phyloP scores from a whole-genome alignment of 2,329 filamentous ascomycete species.

The Helminthosporium solani region DNA sequence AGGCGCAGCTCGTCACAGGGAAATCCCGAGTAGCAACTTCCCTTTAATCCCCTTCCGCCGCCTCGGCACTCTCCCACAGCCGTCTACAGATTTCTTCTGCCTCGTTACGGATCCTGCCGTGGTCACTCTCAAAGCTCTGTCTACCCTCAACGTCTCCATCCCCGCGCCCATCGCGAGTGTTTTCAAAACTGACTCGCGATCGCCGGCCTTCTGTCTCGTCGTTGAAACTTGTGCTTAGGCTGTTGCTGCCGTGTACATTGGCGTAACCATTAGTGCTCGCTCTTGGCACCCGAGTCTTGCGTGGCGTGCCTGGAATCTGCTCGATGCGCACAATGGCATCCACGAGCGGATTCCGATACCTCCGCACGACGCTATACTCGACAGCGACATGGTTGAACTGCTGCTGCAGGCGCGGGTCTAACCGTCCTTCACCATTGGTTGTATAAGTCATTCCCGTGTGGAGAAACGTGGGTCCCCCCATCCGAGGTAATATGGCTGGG shows the following conservation, averaged over 20 bases:
- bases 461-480: conserved; percentile 36
- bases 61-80: conserved; percentile 43
- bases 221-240: conserved; percentile 34
- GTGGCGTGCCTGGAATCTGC: conserved; percentile 51
- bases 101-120: conserved; percentile 30
- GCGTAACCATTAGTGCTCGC: conserved; percentile 24
- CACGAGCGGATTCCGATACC: conserved; percentile 70
- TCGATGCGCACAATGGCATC: conserved; percentile 60
- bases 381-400: conserved; percentile 69
- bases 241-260: conserved; percentile 27
- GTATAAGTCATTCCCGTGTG: conserved; percentile 38
- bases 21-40: too few species aligned
- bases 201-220: conserved; percentile 35
- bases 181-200: conserved; percentile 34
- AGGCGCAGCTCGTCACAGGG: background rate
- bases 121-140: conserved; percentile 34
- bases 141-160: conserved; percentile 24
- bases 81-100: conserved; percentile 44
- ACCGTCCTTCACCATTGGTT: conserved; percentile 42
- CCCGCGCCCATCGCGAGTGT: conserved; percentile 22
- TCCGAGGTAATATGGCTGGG: conserved; percentile 41
- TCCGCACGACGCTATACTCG: conserved; percentile 72
- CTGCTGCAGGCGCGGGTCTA: conserved; percentile 63
- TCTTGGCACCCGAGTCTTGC: conserved; percentile 25
- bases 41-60: conserved; percentile 39